Conservation (phyloP, 192 early-diverging fungal species). For the Podila minutissima region DNA sequence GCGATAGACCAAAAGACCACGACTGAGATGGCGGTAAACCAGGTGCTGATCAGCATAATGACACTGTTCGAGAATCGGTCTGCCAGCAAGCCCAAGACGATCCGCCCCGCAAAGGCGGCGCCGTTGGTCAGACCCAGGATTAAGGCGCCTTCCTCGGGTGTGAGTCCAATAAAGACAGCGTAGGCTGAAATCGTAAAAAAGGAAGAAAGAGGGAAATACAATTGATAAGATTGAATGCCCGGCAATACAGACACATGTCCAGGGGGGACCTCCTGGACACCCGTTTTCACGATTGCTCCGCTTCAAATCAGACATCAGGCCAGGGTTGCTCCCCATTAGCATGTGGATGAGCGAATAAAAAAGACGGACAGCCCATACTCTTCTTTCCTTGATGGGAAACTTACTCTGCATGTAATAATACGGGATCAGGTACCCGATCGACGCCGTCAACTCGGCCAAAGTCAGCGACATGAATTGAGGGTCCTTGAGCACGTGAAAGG, state of each 20-base stretch:
- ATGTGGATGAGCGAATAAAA: background rate
- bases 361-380: background rate
- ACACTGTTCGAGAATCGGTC: constrained; percentile 56
- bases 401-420: constrained; percentile 57
- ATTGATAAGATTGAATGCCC: constrained; percentile 12
- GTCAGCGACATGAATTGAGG: constrained; percentile 48
- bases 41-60: constrained; percentile 32
- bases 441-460: constrained; percentile 36
- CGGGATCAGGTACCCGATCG: constrained; percentile 57
- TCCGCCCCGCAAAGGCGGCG: constrained; percentile 36
- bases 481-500: constrained; percentile 43
- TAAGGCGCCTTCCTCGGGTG: constrained; percentile 31
- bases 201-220: background rate
- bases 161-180: constrained; percentile 34
- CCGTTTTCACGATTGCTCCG: too few relatives aligned
- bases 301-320: too few relatives aligned
- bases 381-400: background rate
- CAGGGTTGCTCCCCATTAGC: too few relatives aligned
- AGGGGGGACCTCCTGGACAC: too few relatives aligned
- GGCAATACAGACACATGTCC: background rate
- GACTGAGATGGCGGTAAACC: constrained; percentile 42
- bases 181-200: constrained; percentile 9
- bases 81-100: constrained; percentile 34
- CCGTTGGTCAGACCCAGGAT: constrained; percentile 40
- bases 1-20: constrained; percentile 62